These are phyloP conservation scores for Lactarius sp. DNA, from an alignment of 768 basidiomycete genomes.

Conservation along the genomic window DNA sequence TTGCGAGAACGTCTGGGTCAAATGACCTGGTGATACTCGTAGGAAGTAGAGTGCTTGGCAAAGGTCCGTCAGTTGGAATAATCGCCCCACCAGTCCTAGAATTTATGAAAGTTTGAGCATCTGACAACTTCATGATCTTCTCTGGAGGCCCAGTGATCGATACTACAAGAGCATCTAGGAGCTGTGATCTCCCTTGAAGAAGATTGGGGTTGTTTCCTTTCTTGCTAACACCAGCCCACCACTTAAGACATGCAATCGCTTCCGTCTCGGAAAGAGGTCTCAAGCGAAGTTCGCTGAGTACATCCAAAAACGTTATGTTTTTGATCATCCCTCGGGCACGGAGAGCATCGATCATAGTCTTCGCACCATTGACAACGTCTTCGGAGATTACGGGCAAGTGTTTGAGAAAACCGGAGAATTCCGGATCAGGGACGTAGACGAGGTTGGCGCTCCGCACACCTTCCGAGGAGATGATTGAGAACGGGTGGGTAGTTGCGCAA, in stretches of 20 bases:
- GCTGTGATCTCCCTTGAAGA: conserved; percentile 46
- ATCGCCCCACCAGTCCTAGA: conserved; percentile 46
- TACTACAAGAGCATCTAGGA: conserved; percentile 71
- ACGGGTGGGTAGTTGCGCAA: conserved; percentile 44
- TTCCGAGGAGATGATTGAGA: conserved; percentile 70
- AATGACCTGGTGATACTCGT: conserved; percentile 59
- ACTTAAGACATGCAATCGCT: conserved; percentile 76
- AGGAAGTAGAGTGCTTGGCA: conserved; percentile 71
- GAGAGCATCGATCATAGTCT: conserved; percentile 56
- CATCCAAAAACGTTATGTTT: conserved; percentile 74
- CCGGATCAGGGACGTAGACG: conserved; percentile 69
- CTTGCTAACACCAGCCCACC: conserved; percentile 64
- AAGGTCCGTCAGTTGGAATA: conserved; percentile 69
- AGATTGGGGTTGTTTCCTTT: conserved; percentile 37
- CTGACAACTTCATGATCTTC: conserved; percentile 61
- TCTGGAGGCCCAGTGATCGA: conserved; percentile 40
- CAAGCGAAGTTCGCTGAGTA: conserved; percentile 67
- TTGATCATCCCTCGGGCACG: conserved; percentile 62
- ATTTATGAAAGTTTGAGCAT: conserved; percentile 69
- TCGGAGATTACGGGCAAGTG: conserved; percentile 69
- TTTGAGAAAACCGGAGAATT: conserved; percentile 71
- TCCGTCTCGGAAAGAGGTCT: conserved; percentile 69
- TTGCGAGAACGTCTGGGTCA: conserved; percentile 42
- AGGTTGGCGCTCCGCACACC: conserved; percentile 64
- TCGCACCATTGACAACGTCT: conserved; percentile 49